Percentiles rank a stretch among this genome's conserved stretches.
Conservation (phyloP, 768 basidiomycete genomes). For the Candolleomyces aberdarensis region DNA sequence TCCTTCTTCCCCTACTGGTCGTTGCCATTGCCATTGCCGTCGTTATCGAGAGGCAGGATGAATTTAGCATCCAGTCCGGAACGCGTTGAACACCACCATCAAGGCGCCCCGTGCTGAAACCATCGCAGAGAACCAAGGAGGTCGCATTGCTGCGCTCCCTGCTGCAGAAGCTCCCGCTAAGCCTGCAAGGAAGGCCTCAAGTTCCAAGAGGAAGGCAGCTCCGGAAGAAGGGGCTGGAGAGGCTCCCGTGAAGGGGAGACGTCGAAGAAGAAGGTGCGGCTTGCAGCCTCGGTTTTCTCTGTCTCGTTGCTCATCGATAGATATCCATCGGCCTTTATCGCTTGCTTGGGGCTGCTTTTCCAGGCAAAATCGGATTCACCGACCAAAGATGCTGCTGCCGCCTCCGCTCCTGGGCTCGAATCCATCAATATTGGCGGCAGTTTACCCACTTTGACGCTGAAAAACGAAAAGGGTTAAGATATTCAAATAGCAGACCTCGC, state of each 20-base stretch:
- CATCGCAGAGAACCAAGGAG: constrained; percentile 32
- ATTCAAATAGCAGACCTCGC: constrained; percentile 63
- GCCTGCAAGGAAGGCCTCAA: constrained; percentile 20
- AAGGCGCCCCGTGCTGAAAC: background rate
- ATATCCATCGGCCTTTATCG: background rate
- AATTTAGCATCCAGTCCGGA: too few relatives aligned
- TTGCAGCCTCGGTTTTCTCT: constrained; percentile 1
- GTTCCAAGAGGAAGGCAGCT: constrained; percentile 40
- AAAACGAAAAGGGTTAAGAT: constrained; percentile 84
- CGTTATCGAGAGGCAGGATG: too few relatives aligned
- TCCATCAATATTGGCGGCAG: constrained; percentile 69
- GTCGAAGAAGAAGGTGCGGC: constrained; percentile 29
- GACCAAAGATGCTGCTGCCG: constrained; percentile 20
- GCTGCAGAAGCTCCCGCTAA: constrained; percentile 32
- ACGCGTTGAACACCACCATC: too few relatives aligned
- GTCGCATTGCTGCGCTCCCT: constrained; percentile 50
- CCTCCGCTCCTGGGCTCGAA: constrained; percentile 18
- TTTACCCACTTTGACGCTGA: constrained; percentile 70
- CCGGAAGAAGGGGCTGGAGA: constrained; percentile 30
- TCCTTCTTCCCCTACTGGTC: too few relatives aligned
- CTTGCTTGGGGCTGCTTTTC: background rate
- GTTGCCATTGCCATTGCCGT: too few relatives aligned
- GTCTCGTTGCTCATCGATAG: background rate
- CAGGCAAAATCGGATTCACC: constrained; percentile 31
- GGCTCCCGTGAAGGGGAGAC: constrained; percentile 12